Evolutionary conservation across 208 protist species (phyloP).

Genomic region (Crithidia brevicula): DNA sequence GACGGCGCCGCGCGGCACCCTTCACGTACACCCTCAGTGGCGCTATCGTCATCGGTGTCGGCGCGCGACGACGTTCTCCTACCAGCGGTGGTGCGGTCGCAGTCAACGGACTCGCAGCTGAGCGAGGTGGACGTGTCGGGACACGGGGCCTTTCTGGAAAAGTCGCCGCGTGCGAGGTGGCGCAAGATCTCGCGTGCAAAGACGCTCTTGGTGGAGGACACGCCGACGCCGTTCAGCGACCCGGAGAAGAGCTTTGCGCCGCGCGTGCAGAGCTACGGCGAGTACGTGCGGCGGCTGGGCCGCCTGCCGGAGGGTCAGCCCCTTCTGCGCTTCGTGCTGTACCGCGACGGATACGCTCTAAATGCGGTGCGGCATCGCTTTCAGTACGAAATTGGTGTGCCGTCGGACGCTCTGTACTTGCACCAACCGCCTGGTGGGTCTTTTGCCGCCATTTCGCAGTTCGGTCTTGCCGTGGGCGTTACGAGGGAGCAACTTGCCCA

Average conservation of each 20-base stretch:
- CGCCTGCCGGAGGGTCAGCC: conserved; percentile 53
- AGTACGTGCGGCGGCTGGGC: conserved; percentile 69
- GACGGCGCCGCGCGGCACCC: not conserved
- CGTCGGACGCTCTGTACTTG: conserved; percentile 53
- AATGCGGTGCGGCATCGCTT: conserved; percentile 66
- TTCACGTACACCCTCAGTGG: not conserved
- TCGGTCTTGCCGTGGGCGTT: conserved; percentile 67
- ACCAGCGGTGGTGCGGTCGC: conserved; percentile 65
- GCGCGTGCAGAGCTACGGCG: conserved; percentile 72
- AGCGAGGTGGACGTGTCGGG: conserved; percentile 59
- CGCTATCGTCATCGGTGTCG: not conserved
- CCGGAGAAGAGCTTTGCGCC: conserved; percentile 64
- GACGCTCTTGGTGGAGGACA: conserved; percentile 73
- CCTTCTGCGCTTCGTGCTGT: conserved; percentile 76
- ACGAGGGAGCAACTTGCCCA: conserved; percentile 81
- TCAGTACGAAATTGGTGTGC: conserved; percentile 61
- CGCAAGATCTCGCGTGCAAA: conserved; percentile 71
- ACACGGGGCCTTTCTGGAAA: conserved; percentile 46
- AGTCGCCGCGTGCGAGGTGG: conserved; percentile 67
- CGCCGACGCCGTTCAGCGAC: conserved; percentile 62
- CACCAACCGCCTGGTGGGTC: conserved; percentile 50
- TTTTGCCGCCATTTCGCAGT: conserved; percentile 75
- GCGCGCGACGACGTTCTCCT: not conserved
- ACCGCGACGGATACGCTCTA: conserved; percentile 65
- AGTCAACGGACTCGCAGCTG: conserved; percentile 76